Evolutionary conservation across 108 stramenopile genomes (phyloP).

Genomic region (Cyclotella sp.): DNA sequence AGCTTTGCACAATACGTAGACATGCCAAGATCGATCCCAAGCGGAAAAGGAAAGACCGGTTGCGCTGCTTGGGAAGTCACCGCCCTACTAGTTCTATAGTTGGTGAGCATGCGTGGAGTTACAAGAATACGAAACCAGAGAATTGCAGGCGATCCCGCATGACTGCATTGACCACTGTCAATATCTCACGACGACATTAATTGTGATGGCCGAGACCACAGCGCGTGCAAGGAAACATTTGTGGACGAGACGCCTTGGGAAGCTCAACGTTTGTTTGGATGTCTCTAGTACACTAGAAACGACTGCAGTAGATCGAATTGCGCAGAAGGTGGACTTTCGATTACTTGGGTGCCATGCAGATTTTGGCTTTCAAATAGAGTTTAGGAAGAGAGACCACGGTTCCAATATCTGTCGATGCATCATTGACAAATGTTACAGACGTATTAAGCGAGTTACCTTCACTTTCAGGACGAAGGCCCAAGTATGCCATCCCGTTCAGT

Average conservation of each 20-base stretch:
- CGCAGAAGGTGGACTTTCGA: constrained; percentile 74
- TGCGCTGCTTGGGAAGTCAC: constrained; percentile 52
- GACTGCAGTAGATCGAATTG: constrained; percentile 71
- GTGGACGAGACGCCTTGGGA: constrained; percentile 70
- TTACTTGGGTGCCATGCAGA: constrained; percentile 66
- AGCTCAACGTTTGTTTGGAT: constrained; percentile 76
- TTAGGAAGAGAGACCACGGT: constrained; percentile 65
- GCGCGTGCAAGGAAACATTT: constrained; percentile 31
- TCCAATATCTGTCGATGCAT: constrained; percentile 66
- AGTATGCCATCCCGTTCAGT: constrained; percentile 46
- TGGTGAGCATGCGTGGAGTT: constrained; percentile 54
- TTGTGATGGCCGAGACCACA: constrained; percentile 47
- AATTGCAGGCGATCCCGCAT: constrained; percentile 43
- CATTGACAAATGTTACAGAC: constrained; percentile 50
- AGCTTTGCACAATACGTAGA: constrained; percentile 57
- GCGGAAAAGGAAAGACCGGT: constrained; percentile 38
- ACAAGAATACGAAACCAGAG: constrained; percentile 49
- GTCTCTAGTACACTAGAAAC: constrained; percentile 70
- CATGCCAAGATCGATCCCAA: constrained; percentile 50
- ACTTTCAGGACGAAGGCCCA: constrained; percentile 39
- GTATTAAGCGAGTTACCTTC: constrained; percentile 62
- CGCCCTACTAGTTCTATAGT: constrained; percentile 42
- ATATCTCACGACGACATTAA: constrained; percentile 26
- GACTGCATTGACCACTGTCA: constrained; percentile 46
- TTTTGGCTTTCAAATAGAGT: constrained; percentile 70